A percentile compares a stretch with the other conserved stretches of the same genome.
These are phyloP conservation scores for Penicillium sumatraense DNA, from an alignment of 2,329 filamentous ascomycete genomes.

Conservation along the genomic window DNA sequence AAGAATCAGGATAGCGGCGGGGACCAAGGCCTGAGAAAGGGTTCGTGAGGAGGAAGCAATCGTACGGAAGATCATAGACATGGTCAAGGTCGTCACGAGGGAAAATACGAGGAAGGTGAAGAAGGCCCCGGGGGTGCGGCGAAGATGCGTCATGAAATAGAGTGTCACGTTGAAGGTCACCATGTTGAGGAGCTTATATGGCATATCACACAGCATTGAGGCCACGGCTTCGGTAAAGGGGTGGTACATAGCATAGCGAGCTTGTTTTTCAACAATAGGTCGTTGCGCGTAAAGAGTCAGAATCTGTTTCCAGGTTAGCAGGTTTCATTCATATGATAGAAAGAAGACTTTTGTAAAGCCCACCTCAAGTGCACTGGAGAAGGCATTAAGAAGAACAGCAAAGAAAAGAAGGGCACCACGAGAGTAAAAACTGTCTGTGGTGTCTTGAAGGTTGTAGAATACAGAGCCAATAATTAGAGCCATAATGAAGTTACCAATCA, in stretches of 20 bases:
- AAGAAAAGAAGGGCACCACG: conserved; percentile 85
- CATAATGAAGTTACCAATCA: conserved; percentile 73
- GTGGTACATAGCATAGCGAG: conserved; percentile 33
- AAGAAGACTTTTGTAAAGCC: not conserved
- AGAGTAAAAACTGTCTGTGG: conserved; percentile 75
- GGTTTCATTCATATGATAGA: too few species aligned
- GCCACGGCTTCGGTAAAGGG: conserved; percentile 23
- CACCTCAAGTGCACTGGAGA: conserved; percentile 75
- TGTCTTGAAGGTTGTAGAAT: conserved; percentile 73
- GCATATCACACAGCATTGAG: conserved; percentile 54
- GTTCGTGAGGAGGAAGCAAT: conserved; percentile 76
- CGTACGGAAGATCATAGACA: conserved; percentile 85
- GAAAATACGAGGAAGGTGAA: conserved; percentile 84
- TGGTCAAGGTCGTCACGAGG: conserved; percentile 72
- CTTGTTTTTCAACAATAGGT: conserved; percentile 29
- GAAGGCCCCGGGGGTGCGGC: conserved; percentile 73
- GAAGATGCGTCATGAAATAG: conserved; percentile 86
- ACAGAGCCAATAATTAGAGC: conserved; percentile 78
- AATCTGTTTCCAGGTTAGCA: conserved; percentile 14
- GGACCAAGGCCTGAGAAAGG: conserved; percentile 60
- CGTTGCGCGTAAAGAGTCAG: conserved; percentile 29
- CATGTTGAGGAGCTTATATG: conserved; percentile 76
- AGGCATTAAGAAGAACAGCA: conserved; percentile 83
- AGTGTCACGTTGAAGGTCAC: conserved; percentile 77
- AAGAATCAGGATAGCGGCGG: conserved; percentile 54